Evolutionary conservation across 345 rosid genomes (phyloP).

Genomic region (Brassica incana): DNA sequence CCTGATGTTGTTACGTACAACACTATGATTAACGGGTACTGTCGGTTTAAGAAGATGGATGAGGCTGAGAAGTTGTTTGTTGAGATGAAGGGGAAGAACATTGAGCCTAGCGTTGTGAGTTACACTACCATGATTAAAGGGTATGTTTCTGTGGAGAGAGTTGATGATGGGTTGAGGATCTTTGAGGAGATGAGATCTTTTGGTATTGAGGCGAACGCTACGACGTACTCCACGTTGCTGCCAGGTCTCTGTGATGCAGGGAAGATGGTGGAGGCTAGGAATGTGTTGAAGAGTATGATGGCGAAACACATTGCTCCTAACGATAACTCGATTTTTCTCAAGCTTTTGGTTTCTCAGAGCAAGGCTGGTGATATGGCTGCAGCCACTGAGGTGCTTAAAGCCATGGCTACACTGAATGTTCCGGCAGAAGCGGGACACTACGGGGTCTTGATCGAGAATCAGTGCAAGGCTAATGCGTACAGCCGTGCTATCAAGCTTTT

Average conservation of each 20-base stretch:
- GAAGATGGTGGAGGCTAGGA: conserved; percentile 63
- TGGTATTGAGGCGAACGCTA: conserved; percentile 67
- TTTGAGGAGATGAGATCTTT: conserved; percentile 78
- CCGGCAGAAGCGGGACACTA: conserved; percentile 86
- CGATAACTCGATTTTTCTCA: conserved; percentile 70
- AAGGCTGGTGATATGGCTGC: conserved; percentile 68
- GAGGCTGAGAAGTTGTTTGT: conserved; percentile 82
- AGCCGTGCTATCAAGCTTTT: conserved; percentile 68
- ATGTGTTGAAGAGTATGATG: conserved; percentile 68
- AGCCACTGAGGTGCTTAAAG: conserved; percentile 72
- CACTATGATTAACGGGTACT: conserved; percentile 72
- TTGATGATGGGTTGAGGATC: conserved; percentile 70
- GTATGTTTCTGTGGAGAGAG: conserved; percentile 54
- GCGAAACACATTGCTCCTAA: conserved; percentile 60
- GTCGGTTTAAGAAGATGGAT: conserved; percentile 70
- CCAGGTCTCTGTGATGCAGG: conserved; percentile 79
- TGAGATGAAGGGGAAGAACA: conserved; percentile 78
- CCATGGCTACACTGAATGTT: conserved; percentile 71
- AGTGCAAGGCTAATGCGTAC: conserved; percentile 66
- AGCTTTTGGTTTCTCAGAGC: conserved; percentile 61
- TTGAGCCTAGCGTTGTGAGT: conserved; percentile 70
- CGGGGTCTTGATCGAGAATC: conserved; percentile 72
- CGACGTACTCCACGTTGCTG: conserved; percentile 73
- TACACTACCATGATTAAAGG: conserved; percentile 92
- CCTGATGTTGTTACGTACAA: conserved; percentile 76